phyloP scores from a whole-genome alignment of 225 moss, liverwort and hornwort species.

The Bryum argenteum region DNA sequence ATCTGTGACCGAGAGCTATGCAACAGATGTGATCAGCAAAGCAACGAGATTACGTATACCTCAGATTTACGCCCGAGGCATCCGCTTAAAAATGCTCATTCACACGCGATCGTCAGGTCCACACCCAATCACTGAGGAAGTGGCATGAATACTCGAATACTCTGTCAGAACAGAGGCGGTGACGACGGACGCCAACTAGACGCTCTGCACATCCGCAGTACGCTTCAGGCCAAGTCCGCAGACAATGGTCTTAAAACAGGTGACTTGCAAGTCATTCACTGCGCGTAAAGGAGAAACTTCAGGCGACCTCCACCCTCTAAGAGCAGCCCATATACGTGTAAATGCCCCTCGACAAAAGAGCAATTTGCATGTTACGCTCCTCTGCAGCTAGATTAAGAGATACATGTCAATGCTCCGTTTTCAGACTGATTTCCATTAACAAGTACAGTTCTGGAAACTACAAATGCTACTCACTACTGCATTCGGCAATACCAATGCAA shows the following conservation, averaged over 20 bases:
- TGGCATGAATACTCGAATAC: not conserved
- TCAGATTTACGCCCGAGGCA: slow-evolving; percentile 5
- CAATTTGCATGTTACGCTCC: not conserved
- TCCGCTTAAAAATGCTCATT: not conserved
- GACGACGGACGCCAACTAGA: not conserved
- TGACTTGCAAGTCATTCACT: not conserved
- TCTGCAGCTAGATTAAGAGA: not conserved
- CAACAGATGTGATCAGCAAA: slow-evolving; percentile 1
- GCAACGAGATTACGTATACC: not conserved
- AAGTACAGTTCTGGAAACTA: not conserved
- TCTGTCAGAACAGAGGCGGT: not conserved
- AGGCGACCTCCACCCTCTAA: not conserved
- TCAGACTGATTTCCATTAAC: not conserved
- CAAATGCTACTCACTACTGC: slow-evolving; percentile 14
- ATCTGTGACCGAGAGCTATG: not conserved
- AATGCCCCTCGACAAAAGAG: not conserved
- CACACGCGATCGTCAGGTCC: not conserved
- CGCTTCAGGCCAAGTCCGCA: not conserved
- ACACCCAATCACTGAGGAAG: not conserved
- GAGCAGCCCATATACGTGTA: not conserved
- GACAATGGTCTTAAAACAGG: not conserved
- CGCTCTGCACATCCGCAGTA: not conserved
- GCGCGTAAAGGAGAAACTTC: slow-evolving; percentile 1
- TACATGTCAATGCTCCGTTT: not conserved
- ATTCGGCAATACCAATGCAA: not conserved